Evolutionary conservation across 805 yeast species (phyloP).

Genomic region (Barnettozyma sp.): DNA sequence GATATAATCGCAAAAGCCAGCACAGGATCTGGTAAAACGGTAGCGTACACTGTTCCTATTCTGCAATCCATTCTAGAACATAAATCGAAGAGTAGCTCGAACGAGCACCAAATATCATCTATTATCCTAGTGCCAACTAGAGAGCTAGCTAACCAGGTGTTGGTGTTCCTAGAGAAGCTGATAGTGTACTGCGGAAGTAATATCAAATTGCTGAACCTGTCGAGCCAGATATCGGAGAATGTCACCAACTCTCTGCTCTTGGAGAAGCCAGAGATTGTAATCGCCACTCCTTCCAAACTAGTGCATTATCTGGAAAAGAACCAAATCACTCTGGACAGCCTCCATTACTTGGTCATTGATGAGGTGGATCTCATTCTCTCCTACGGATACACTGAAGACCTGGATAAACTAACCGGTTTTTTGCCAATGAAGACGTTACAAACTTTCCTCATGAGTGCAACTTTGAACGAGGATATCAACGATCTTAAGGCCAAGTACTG

Average conservation of each 20-base stretch:
- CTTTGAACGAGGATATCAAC: constrained; percentile 80
- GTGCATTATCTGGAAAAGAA: constrained; percentile 46
- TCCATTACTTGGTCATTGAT: constrained; percentile 77
- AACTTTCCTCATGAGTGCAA: constrained; percentile 94
- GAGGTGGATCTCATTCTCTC: constrained; percentile 90
- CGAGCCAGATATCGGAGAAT: constrained; percentile 55
- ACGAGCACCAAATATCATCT: constrained; percentile 23
- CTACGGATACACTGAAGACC: constrained; percentile 86
- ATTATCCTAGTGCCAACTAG: constrained; percentile 88
- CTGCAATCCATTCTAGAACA: constrained; percentile 62
- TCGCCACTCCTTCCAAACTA: constrained; percentile 83
- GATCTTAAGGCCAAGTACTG: constrained; percentile 72
- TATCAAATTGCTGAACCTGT: constrained; percentile 57
- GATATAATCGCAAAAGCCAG: constrained; percentile 91
- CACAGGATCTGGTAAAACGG: constrained; percentile 95
- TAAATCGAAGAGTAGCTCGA: constrained; percentile 25
- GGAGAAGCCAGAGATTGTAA: constrained; percentile 72
- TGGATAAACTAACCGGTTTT: constrained; percentile 52
- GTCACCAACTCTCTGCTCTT: constrained; percentile 64
- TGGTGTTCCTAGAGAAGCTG: constrained; percentile 60
- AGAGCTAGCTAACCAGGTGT: constrained; percentile 84
- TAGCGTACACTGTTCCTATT: constrained; percentile 84
- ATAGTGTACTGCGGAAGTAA: constrained; percentile 63
- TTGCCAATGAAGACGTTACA: constrained; percentile 75
- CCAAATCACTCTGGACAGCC: constrained; percentile 43